phyloP scores from a whole-genome alignment of 75 land plant genomes.

The Picea sitchensis region DNA sequence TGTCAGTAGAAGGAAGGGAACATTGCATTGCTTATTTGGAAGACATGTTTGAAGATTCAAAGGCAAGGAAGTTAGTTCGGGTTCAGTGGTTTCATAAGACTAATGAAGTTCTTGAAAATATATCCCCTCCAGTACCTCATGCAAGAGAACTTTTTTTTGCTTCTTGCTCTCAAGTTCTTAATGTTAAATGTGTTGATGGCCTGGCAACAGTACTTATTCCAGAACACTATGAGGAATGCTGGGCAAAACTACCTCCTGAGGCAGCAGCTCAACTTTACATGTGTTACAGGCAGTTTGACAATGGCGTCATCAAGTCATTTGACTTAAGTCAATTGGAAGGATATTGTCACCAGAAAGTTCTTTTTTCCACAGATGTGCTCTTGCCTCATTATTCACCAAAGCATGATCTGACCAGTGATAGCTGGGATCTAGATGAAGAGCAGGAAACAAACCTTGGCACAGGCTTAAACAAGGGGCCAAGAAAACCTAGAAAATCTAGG shows the following conservation, averaged over 20 bases:
- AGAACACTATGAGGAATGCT: constrained; percentile 59
- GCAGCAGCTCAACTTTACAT: constrained; percentile 41
- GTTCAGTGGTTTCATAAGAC: constrained; percentile 96
- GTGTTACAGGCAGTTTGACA: constrained; percentile 66
- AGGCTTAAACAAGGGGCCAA: constrained; percentile 26
- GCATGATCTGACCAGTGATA: constrained; percentile 17
- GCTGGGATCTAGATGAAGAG: constrained; percentile 23
- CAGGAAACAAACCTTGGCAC: constrained; percentile 18
- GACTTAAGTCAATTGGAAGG: constrained; percentile 71
- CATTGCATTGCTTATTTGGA: constrained; percentile 87
- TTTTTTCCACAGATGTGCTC: constrained; percentile 23
- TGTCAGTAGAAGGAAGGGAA: constrained; percentile 70
- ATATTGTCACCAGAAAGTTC: constrained; percentile 69
- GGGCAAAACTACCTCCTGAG: constrained; percentile 14
- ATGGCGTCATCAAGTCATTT: constrained; percentile 72
- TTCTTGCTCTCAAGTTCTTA: constrained; percentile 77
- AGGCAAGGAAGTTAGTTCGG: constrained; percentile 66
- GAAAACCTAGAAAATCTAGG: constrained; percentile 31
- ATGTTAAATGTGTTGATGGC: constrained; percentile 93
- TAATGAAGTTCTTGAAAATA: constrained; percentile 71
- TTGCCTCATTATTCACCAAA: constrained; percentile 13
- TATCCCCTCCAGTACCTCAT: constrained; percentile 63
- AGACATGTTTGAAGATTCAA: constrained; percentile 87
- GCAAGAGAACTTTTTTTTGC: constrained; percentile 88
- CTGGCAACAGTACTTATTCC: constrained; percentile 73